Base-by-base conservation (phyloP, 345 rosid species). In the Acer campestre region DNA sequence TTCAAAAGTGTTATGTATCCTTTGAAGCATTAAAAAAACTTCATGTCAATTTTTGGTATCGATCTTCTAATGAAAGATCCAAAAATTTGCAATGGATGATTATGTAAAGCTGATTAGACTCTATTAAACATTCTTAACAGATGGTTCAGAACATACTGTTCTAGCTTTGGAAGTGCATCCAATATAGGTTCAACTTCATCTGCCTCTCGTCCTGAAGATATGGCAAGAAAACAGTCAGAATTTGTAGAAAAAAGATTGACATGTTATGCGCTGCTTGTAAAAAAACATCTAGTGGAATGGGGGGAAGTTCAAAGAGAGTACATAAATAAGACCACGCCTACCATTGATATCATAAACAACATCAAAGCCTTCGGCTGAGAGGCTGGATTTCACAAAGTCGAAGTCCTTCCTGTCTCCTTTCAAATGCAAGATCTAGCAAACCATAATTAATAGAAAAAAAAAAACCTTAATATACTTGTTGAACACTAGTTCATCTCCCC, bases 321-420 rank as follows among this genome's bases (percentile, higher is more conserved):
- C 11, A 11, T 10, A 1, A 29, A 51, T 38, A 38, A 48, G 68
- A 25, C 25, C 51, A 18, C 66, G 27, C 87, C 53, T 82, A 93
- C 97, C 99, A 42, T 96, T 96, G 42, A 93, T 96, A 84, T 96
- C 99, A 79, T 94, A 96, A 74, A 94, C 97, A 78, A 94, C 98
- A 65, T 96, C 95, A 23, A 85, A 94, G 55, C 97, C 98, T 90
- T 94, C 89, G 56, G 98, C 97, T 68, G 98, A 84, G 65, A 96
- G 97, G 84, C 97, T 96, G 25, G 99, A 87, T 77, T 94, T 96
- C 74, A 96, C 97, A 78, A 96, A 96, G n/a, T 96, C 97, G 55
- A 83, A 94, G 82, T 96, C 97, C 79, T 86, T 90, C 83, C 99
- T 85, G 85, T 94, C 99, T 88, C 98, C 99, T 90, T 95, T 95